Percentiles rank a stretch among this genome's conserved stretches.
Conservation (phyloP, 805 yeast genomes). For the Metschnikowia cubensis region DNA sequence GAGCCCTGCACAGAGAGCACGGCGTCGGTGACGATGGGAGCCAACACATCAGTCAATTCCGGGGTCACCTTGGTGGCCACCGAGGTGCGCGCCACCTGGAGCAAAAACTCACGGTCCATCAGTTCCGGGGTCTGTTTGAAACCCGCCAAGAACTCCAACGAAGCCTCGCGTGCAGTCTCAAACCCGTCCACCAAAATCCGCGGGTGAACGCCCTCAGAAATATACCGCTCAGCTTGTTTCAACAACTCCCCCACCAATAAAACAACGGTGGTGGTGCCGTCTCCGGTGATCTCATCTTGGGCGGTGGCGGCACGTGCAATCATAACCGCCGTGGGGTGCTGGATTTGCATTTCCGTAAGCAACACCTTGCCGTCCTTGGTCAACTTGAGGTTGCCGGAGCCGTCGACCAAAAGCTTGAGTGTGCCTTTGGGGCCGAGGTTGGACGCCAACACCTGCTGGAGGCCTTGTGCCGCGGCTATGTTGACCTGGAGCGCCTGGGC, state of each 20-base stretch:
- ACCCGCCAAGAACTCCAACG: constrained; percentile 63
- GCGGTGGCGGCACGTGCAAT: constrained; percentile 95
- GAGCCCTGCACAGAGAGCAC: constrained; percentile 67
- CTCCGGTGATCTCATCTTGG: constrained; percentile 99
- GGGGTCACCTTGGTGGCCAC: constrained; percentile 79
- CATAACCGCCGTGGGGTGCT: constrained; percentile 48
- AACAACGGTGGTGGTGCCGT: constrained; percentile 96
- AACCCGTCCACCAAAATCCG: constrained; percentile 92
- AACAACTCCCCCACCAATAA: constrained; percentile 90
- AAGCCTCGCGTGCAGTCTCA: constrained; percentile 78
- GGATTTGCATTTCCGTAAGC: constrained; percentile 92
- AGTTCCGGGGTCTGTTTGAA: constrained; percentile 52
- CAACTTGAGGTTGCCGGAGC: constrained; percentile 90
- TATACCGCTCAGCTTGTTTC: constrained; percentile 89
- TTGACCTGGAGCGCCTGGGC: constrained; percentile 94
- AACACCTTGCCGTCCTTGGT: constrained; percentile 97
- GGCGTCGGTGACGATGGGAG: constrained; percentile 96
- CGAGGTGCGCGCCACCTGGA: constrained; percentile 90
- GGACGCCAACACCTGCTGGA: constrained; percentile 86
- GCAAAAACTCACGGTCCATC: constrained; percentile 80
- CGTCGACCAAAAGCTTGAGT: constrained; percentile 92
- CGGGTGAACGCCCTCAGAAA: constrained; percentile 94
- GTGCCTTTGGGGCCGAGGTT: constrained; percentile 98
- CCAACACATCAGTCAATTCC: constrained; percentile 72
- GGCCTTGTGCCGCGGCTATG: constrained; percentile 93